Base-by-base conservation (phyloP, 306 rosid species). In the Cicer cuneatum region DNA sequence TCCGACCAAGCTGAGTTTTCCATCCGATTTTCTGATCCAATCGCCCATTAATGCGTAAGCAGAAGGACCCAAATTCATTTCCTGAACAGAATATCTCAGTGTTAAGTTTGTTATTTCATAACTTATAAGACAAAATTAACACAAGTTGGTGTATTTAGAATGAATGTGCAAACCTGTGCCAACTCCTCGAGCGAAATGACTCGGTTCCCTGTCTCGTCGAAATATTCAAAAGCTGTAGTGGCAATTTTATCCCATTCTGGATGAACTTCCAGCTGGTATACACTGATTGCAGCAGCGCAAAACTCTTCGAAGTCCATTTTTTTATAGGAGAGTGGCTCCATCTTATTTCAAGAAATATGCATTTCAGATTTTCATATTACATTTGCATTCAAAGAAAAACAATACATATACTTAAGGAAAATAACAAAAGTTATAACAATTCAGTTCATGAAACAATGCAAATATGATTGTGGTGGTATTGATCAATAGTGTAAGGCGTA, bases 201-300 rank as follows among this genome's bases (percentile, higher is more conserved):
- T 21, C 90, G 88, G 78, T 91, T 94, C 74, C 98, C 98, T 52
- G 81, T 80, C 66, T 65, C 86, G 72, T 94, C 97, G 16, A 94
- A 94, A 76, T 77, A 64, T 66, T 88, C 90, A 24, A 87, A 94
- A 39, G 93, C 98, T 29, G 82, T 62, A 61, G 63, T 81, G 69
- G 97, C 89, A 54, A 91, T 94, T 75, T 62, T 82, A 61, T 94
- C 98, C 98, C 98, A 94, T 53, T 87, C 85, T 61, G 71, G 92
- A 54, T 85, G 89, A 79, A 85, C 93, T 92, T 94, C 98, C 4
- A 94, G 89, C 87, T 94, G 98, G 84, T 94, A 79, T n/a, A 88
- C 63, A 74, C 91, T 91, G 75, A 86, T 85, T 76, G 97, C 96
- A 1, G 98, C 97, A 0, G 93, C 97, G 1, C 98, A 87, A 77